Conservation (phyloP, 202 grass and related monocot species). For the Zoysia matrella region DNA sequence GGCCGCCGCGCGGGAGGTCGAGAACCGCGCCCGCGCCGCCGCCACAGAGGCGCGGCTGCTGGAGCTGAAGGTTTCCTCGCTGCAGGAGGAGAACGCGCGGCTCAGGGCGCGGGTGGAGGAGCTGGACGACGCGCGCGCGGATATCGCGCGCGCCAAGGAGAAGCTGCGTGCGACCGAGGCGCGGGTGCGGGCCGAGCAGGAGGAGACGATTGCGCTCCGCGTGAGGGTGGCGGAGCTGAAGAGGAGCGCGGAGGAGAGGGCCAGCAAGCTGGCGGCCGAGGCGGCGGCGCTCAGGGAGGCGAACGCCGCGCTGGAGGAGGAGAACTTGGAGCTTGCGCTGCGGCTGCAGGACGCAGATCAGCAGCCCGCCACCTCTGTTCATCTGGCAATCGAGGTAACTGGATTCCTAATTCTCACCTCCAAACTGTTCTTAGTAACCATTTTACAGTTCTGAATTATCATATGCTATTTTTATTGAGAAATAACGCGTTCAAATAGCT, state of each 20-base stretch:
- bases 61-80: slow-evolving; percentile 50
- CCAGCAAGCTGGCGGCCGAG: slow-evolving; percentile 52
- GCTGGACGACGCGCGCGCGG: slow-evolving; percentile 37
- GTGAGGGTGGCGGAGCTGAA: slow-evolving; percentile 46
- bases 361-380: slow-evolving; percentile 25
- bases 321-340: slow-evolving; percentile 65
- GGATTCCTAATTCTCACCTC: background rate
- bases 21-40: slow-evolving; percentile 47
- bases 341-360: slow-evolving; percentile 57
- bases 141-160: slow-evolving; percentile 63
- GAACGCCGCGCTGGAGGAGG: slow-evolving; percentile 59
- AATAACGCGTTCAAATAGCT: too few relatives aligned
- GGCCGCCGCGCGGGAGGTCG: slow-evolving; percentile 57
- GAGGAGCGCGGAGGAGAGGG: too few relatives aligned
- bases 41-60: slow-evolving; percentile 57
- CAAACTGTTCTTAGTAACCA: too few relatives aligned
- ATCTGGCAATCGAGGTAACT: slow-evolving; percentile 50
- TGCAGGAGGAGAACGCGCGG: slow-evolving; percentile 78
- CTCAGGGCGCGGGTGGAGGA: slow-evolving; percentile 62
- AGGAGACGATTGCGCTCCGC: slow-evolving; percentile 42
- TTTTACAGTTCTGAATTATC: too few relatives aligned
- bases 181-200: slow-evolving; percentile 30
- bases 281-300: slow-evolving; percentile 51
- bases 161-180: slow-evolving; percentile 54
- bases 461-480: too few relatives aligned